Evolutionary conservation across 768 basidiomycete genomes (phyloP), one percentile per base, ranked within the genome.

Genomic region (Coprinopsis marcescibilis): DNA sequence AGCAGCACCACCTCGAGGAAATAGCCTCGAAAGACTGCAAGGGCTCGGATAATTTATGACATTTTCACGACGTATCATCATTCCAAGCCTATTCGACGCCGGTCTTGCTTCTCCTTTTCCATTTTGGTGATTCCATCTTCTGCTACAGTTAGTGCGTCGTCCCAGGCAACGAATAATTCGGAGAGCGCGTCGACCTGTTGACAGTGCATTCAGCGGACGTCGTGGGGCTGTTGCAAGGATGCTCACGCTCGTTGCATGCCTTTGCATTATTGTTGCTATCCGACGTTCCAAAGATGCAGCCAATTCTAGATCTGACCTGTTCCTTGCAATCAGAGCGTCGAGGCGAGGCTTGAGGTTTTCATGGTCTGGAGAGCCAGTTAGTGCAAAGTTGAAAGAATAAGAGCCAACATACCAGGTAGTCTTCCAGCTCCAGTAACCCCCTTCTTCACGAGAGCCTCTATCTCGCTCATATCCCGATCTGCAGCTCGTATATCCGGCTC

Each of bases 131-230:
- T 62, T 43, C 76, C 76, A 45, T 76, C 74, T 58, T 90, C 88
- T 3, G 80, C 75, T 36, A 77, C 79, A n/a, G 73, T 70, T 8
- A 90, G 62, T 1, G 81, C 73, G 48, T 90, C 86, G 53, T 91
- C 87, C 89, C 89, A 92, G 12, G 77, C 77, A 5, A 92, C 83
- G 50, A 92, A 91, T 17, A 91, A 67, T 53, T 90, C 88, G 11
- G 89, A 91, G 1, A 91, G 70, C 1, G 80, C 77, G 56, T 89
- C 89, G 7, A 89, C 81, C 89, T 90, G 46, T 7, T 25, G 26
- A 24, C 35, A 47, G 32, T 19, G 20, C 15, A 48, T 21, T 4
- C n/a, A 48, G 25, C 41, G 25, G 12, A 46, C 15, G n/a, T 36
- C 23, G 25, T 42, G n/a, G 20, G 39, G 40, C 39, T 3, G 47